Conservation (phyloP, 306 rosid genomes). For the Dryas drummondii region DNA sequence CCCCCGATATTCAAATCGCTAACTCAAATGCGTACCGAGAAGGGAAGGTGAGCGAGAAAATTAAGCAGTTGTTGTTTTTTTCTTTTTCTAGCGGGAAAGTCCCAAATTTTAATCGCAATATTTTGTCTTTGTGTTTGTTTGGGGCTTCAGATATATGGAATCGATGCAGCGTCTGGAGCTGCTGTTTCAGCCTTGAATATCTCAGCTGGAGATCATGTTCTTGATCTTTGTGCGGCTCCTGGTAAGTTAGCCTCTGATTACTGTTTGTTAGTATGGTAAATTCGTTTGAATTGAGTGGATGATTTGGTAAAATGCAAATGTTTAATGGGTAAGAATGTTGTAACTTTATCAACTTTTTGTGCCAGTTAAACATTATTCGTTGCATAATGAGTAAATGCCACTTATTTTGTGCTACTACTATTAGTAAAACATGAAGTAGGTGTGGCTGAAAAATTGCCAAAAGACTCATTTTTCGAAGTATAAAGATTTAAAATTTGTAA, state of each 20-base stretch:
- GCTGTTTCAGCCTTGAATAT: conserved; percentile 75
- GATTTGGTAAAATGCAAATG: background rate
- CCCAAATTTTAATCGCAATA: background rate
- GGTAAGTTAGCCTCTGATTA: conserved; percentile 36
- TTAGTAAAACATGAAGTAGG: background rate
- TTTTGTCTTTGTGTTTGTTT: conserved; percentile 7
- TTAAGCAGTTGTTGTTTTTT: background rate
- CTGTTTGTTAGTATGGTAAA: background rate
- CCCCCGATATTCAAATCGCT: conserved; percentile 64
- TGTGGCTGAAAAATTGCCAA: background rate
- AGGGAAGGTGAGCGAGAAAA: conserved; percentile 60
- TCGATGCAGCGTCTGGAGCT: conserved; percentile 98
- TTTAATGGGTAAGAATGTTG: background rate
- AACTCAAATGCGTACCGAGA: conserved; percentile 59
- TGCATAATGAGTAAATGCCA: background rate
- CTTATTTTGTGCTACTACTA: background rate
- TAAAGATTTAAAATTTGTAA: background rate
- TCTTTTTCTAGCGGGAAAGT: background rate
- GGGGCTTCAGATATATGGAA: conserved; percentile 70
- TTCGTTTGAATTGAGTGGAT: background rate
- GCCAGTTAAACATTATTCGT: background rate
- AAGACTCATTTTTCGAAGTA: background rate
- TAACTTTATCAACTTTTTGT: background rate
- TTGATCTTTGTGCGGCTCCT: conserved; percentile 98
- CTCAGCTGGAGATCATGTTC: conserved; percentile 76